These are phyloP conservation scores for Malbranchea zuffiana DNA, from an alignment of 2,329 filamentous ascomycete species.

Conservation along the genomic window DNA sequence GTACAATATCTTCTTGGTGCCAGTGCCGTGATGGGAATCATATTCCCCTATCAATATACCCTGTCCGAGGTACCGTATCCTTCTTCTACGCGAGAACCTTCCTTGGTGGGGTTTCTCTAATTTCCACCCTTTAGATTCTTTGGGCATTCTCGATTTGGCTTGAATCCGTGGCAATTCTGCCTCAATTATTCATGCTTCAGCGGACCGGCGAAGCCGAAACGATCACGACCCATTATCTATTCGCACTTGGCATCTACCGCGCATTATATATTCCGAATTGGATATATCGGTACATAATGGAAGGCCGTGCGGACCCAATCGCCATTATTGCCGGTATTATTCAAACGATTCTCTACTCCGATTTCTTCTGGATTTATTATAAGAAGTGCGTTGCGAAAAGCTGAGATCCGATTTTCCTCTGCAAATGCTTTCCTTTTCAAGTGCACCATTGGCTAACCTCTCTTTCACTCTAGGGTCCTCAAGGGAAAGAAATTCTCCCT, in stretches of 20 bases:
- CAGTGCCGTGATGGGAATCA: conserved; percentile 63
- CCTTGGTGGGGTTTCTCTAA: conserved; percentile 1
- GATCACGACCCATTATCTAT: conserved; percentile 97
- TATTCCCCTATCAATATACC: conserved; percentile 79
- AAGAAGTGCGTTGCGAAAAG: conserved; percentile 54
- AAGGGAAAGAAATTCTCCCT: conserved; percentile 83
- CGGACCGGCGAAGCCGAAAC: conserved; percentile 95
- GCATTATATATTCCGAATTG: conserved; percentile 98
- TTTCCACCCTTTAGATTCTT: conserved; percentile 50
- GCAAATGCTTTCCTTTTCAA: too few species aligned
- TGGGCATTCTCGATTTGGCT: conserved; percentile 99
- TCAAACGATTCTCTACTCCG: conserved; percentile 91
- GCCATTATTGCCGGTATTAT: conserved; percentile 79
- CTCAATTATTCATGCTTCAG: conserved; percentile 96
- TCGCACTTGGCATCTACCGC: conserved; percentile 81
- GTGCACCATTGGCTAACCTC: background rate
- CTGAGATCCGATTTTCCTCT: background rate
- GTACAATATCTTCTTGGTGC: conserved; percentile 86
- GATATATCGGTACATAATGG: conserved; percentile 79
- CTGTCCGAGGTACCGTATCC: conserved; percentile 46
- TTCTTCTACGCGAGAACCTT: background rate
- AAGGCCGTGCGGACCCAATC: conserved; percentile 74
- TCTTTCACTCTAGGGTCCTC: conserved; percentile 45
- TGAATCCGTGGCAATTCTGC: conserved; percentile 89
- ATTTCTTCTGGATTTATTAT: conserved; percentile 99